phyloP scores from a whole-genome alignment of 179 eudicot species.

The Amaranthus tricolor region DNA sequence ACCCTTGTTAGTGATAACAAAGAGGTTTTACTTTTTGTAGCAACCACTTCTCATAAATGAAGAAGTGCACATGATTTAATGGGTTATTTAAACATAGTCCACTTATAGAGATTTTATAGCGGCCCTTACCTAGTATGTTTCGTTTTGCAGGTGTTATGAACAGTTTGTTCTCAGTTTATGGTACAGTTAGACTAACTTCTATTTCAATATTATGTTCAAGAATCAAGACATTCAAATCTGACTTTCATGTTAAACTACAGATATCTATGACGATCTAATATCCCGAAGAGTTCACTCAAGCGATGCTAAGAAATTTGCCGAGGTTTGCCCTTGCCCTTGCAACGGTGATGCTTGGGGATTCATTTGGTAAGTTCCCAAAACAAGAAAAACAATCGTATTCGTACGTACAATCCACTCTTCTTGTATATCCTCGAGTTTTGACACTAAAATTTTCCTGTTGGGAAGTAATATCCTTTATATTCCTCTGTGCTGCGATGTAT shows the following conservation, averaged over 20 bases:
- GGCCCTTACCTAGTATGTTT: not conserved
- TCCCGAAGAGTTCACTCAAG: slow-evolving; percentile 90
- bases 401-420: not conserved
- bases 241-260: slow-evolving; percentile 35
- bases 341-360: slow-evolving; percentile 92
- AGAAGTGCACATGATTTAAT: not conserved
- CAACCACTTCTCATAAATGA: not conserved
- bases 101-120: not conserved
- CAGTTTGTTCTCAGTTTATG: slow-evolving; percentile 87
- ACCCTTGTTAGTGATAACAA: too few species aligned
- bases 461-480: slow-evolving; percentile 77
- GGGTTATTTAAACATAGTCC: not conserved
- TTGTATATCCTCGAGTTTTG: not conserved
- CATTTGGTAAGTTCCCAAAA: slow-evolving; percentile 37
- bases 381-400: not conserved
- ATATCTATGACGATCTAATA: slow-evolving; percentile 91
- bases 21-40: too few species aligned
- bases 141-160: slow-evolving; percentile 81
- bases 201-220: not conserved
- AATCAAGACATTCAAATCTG: not conserved
- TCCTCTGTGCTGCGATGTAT: slow-evolving; percentile 78
- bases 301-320: slow-evolving; percentile 98
- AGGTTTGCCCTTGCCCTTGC: slow-evolving; percentile 93
- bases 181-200: slow-evolving; percentile 30
- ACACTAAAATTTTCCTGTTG: slow-evolving; percentile 34